Conservation (phyloP, 495 filamentous ascomycete genomes). For the Cudoniella acicularis region DNA sequence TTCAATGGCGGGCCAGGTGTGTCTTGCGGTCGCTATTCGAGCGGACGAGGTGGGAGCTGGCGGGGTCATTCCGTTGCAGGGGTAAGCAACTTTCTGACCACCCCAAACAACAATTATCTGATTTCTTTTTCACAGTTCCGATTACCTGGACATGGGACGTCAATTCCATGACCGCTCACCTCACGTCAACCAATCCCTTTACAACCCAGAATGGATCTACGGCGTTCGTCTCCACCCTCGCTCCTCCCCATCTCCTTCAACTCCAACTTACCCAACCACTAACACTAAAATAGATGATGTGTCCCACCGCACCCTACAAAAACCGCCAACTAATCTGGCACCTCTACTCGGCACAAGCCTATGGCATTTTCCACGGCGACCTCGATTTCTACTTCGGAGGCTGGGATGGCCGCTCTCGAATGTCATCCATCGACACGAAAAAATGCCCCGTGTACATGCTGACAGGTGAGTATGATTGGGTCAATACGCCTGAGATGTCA, state of each 20-base stretch:
- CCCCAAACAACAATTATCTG: too few species aligned
- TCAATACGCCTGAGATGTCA: constrained; percentile 35
- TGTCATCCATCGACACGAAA: constrained; percentile 35
- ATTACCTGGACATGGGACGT: constrained; percentile 28
- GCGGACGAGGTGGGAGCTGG: constrained; percentile 35
- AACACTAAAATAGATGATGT: constrained; percentile 27
- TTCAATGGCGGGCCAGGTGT: constrained; percentile 40
- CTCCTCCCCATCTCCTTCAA: not conserved
- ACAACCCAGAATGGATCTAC: constrained; percentile 41
- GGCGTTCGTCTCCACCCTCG: constrained; percentile 25
- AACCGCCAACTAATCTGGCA: constrained; percentile 41
- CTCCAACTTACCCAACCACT: not conserved
- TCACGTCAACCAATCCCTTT: constrained; percentile 30
- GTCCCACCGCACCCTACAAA: constrained; percentile 30
- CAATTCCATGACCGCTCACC: constrained; percentile 26
- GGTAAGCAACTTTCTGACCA: too few species aligned
- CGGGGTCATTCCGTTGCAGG: constrained; percentile 30
- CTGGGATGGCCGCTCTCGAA: constrained; percentile 37
- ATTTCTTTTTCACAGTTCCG: constrained; percentile 22
- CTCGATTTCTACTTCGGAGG: constrained; percentile 40
- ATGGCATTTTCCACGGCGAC: constrained; percentile 42
- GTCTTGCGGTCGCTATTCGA: constrained; percentile 35
- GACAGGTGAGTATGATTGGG: constrained; percentile 41
- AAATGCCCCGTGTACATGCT: constrained; percentile 41
- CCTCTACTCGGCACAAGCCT: constrained; percentile 37